Evolutionary conservation across 352 stramenopile genomes (phyloP).

Genomic region (Globisporangium heterothallicum): DNA sequence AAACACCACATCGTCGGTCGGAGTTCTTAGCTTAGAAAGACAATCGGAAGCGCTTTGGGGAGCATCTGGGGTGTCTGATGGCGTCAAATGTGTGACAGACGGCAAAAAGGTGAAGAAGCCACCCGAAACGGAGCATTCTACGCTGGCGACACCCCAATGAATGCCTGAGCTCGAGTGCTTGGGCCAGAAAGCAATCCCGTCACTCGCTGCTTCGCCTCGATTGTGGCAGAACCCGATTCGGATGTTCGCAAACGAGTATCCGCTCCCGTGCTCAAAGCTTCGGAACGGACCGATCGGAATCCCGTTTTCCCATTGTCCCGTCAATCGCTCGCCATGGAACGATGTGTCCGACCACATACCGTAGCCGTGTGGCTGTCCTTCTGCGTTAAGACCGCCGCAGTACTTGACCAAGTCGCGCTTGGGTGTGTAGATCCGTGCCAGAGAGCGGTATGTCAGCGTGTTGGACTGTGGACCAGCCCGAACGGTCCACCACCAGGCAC

Average conservation of each 20-base stretch:
- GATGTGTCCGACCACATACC: slow-evolving; percentile 69
- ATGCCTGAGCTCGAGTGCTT: slow-evolving; percentile 36
- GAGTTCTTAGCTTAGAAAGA: slow-evolving; percentile 30
- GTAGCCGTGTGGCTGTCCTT: slow-evolving; percentile 52
- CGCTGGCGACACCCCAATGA: slow-evolving; percentile 73
- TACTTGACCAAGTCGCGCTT: slow-evolving; percentile 56
- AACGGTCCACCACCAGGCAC: slow-evolving; percentile 44
- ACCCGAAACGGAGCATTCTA: slow-evolving; percentile 72
- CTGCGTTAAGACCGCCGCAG: slow-evolving; percentile 49
- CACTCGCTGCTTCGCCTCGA: slow-evolving; percentile 24
- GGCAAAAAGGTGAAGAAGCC: slow-evolving; percentile 72
- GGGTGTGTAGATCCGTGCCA: slow-evolving; percentile 36
- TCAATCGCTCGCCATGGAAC: slow-evolving; percentile 68
- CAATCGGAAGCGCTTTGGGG: slow-evolving; percentile 37
- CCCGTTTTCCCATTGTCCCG: slow-evolving; percentile 64
- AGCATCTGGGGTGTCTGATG: slow-evolving; percentile 23
- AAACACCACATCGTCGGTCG: slow-evolving; percentile 49
- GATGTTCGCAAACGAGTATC: slow-evolving; percentile 74
- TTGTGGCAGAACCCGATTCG: slow-evolving; percentile 65
- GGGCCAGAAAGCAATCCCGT: slow-evolving; percentile 43
- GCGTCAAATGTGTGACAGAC: slow-evolving; percentile 45
- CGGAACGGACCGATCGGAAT: slow-evolving; percentile 68
- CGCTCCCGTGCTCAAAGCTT: slow-evolving; percentile 67
- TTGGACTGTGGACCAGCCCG: slow-evolving; percentile 38
- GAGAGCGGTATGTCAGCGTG: slow-evolving; percentile 41